Conservation (phyloP, 2,329 filamentous ascomycete species). For the Diplodia sapinea region DNA sequence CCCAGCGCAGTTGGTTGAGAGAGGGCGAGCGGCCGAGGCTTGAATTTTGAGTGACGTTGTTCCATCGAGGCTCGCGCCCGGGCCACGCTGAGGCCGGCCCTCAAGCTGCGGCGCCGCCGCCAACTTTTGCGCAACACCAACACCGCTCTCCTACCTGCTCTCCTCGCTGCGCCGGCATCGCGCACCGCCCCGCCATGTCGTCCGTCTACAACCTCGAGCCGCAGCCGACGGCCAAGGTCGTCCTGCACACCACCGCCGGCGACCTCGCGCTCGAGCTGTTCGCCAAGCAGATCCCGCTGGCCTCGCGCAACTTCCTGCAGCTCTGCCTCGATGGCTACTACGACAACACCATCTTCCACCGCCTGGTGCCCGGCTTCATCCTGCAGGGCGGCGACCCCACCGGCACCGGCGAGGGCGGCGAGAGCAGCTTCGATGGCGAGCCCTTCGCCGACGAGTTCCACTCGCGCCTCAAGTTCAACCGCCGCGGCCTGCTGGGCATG, state of each 20-base stretch:
- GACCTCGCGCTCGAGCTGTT: conserved; percentile 92
- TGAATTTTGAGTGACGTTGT: too few relatives aligned
- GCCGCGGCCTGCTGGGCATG: conserved; percentile 91
- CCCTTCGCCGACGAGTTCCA: conserved; percentile 90
- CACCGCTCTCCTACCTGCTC: background rate
- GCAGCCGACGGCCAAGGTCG: conserved; percentile 87
- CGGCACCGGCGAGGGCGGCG: conserved; percentile 87
- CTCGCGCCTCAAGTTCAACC: conserved; percentile 88
- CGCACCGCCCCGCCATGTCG: conserved; percentile 68
- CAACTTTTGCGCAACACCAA: background rate
- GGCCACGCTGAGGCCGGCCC: background rate
- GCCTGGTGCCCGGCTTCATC: conserved; percentile 88
- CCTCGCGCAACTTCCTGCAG: conserved; percentile 94
- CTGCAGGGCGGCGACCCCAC: conserved; percentile 95
- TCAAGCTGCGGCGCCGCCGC: background rate
- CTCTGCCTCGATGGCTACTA: conserved; percentile 96
- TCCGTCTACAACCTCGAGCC: conserved; percentile 93
- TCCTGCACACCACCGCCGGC: conserved; percentile 87
- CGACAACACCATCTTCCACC: conserved; percentile 90
- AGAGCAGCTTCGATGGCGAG: conserved; percentile 86
- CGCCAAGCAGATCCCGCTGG: conserved; percentile 89
- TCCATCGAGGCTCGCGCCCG: too few relatives aligned
- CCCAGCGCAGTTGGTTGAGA: background rate
- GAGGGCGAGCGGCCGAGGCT: background rate
- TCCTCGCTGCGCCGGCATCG: background rate